Percentiles rank a stretch among this genome's conserved stretches.
phyloP scores from a whole-genome alignment of 805 yeast genomes.

The Brettanomyces anomalus region DNA sequence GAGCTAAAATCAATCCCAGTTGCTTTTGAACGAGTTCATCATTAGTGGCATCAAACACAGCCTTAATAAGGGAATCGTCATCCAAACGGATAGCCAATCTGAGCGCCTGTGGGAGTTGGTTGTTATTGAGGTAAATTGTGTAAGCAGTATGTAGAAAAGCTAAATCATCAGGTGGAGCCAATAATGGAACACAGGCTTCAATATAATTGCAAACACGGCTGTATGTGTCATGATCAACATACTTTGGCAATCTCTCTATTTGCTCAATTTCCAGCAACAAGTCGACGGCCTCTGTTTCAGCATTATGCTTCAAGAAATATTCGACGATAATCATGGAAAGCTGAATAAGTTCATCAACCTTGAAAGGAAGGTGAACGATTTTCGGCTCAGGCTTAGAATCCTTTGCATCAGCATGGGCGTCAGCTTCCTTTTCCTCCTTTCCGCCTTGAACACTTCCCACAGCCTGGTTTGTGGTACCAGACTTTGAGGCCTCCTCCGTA shows the following conservation, averaged over 20 bases:
- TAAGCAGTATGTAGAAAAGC: conserved; percentile 83
- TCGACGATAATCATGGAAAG: conserved; percentile 78
- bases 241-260: conserved; percentile 73
- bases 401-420: neutral
- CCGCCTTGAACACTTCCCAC: conserved; percentile 15
- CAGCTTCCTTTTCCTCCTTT: conserved; percentile 8
- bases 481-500: conserved; percentile 9
- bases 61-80: conserved; percentile 63
- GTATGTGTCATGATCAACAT: conserved; percentile 76
- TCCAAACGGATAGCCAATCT: conserved; percentile 84
- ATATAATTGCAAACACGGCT: conserved; percentile 88
- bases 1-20: conserved; percentile 79
- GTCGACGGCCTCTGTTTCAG: conserved; percentile 98
- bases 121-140: conserved; percentile 70
- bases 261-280: conserved; percentile 81
- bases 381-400: conserved; percentile 19
- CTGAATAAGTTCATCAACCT: conserved; percentile 34
- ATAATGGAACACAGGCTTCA: conserved; percentile 92
- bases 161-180: conserved; percentile 91
- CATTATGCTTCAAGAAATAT: conserved; percentile 85
- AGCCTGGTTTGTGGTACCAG: conserved; percentile 9
- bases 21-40: conserved; percentile 78
- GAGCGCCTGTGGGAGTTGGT: conserved; percentile 82
- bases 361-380: conserved; percentile 4
- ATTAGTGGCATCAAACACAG: conserved; percentile 73